A percentile compares a stretch with the other conserved stretches of the same genome.
Evolutionary conservation across 129 eudicot species (phyloP).

Genomic region (Scalesia atractyloides): DNA sequence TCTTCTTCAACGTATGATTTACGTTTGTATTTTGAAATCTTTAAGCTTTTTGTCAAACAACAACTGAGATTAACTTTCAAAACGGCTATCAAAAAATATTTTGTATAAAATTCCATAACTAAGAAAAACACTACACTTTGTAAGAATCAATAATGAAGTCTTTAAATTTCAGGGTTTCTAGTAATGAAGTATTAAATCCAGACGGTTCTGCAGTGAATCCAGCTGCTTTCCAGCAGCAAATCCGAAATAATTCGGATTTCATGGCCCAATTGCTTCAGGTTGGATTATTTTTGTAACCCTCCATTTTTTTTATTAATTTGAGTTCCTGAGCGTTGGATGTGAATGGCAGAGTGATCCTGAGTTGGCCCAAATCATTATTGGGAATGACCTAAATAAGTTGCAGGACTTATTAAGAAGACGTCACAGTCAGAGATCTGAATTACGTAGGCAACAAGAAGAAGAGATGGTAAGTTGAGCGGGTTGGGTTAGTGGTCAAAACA

Average conservation of each 20-base stretch:
- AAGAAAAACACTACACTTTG: neutral
- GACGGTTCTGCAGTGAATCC: slow-evolving; percentile 94
- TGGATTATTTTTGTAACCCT: neutral
- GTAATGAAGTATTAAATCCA: slow-evolving; percentile 58
- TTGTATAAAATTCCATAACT: neutral
- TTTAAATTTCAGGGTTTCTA: slow-evolving; percentile 47
- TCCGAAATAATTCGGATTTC: slow-evolving; percentile 74
- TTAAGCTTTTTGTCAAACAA: neutral
- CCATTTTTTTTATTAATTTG: neutral
- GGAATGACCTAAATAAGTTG: slow-evolving; percentile 74
- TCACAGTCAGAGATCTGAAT: slow-evolving; percentile 64
- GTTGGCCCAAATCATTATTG: slow-evolving; percentile 82
- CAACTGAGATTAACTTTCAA: neutral
- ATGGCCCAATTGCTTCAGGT: slow-evolving; percentile 98
- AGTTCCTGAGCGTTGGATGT: slow-evolving; percentile 30
- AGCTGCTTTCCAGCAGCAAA: slow-evolving; percentile 88
- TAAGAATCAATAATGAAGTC: neutral
- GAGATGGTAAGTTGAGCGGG: slow-evolving; percentile 61
- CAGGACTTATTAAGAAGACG: slow-evolving; percentile 77
- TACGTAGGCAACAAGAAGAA: slow-evolving; percentile 65
- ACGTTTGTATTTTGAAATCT: neutral
- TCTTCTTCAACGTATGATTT: slow-evolving; percentile 55
- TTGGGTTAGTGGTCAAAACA: neutral
- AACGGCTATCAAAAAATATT: neutral
- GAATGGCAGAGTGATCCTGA: slow-evolving; percentile 82